These are phyloP conservation scores for Krasilnikovozyma curviuscula DNA, from an alignment of 768 basidiomycete genomes.

Conservation along the genomic window DNA sequence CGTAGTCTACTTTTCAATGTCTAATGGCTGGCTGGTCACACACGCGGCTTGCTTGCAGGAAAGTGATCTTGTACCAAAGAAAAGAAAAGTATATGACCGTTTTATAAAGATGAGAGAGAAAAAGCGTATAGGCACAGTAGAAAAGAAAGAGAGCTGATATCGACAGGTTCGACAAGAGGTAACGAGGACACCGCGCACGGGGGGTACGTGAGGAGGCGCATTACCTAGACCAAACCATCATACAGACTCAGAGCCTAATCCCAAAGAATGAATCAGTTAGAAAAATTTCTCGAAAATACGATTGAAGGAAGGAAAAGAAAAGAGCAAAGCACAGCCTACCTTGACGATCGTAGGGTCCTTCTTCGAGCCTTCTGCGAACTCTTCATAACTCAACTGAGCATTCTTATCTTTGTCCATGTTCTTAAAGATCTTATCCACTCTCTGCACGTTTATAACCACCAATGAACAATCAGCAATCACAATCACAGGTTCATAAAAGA, in stretches of 20 bases:
- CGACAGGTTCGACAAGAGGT: no score
- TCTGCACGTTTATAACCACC: not conserved
- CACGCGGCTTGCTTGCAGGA: no score
- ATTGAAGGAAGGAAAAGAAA: constrained; percentile 13
- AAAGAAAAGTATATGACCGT: no score
- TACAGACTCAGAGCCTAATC: not conserved
- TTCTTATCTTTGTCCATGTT: constrained; percentile 96
- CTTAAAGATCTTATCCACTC: constrained; percentile 51
- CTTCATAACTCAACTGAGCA: constrained; percentile 77
- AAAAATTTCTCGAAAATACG: constrained; percentile 11
- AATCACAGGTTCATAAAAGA: constrained; percentile 50
- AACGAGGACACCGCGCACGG: no score
- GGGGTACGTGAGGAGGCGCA: no score
- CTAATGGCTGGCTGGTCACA: no score
- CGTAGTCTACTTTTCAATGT: no score
- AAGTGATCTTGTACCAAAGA: no score
- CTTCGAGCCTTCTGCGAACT: constrained; percentile 95
- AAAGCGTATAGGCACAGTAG: no score
- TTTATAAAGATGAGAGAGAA: no score
- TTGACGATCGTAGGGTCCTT: constrained; percentile 98
- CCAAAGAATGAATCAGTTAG: not conserved
- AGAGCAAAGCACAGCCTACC: constrained; percentile 29
- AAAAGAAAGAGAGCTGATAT: no score
- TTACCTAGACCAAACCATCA: not conserved
- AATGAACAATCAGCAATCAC: not conserved